Evolutionary conservation across 495 filamentous ascomycete species (phyloP), one percentile per base, ranked within the genome.

Genomic region (Pyrenopolyporus hunteri): DNA sequence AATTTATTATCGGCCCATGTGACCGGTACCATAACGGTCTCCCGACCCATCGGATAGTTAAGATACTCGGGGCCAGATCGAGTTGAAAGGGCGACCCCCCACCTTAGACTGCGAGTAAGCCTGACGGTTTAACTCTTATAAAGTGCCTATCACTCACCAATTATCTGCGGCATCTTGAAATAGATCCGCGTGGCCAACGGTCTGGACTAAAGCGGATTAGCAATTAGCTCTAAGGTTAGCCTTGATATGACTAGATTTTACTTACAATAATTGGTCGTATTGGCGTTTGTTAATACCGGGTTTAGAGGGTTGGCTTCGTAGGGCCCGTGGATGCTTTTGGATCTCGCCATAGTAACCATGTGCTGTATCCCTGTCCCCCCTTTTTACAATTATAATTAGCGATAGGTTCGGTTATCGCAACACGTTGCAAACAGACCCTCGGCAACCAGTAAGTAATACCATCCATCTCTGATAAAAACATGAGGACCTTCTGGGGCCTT

Each of bases 391-490:
- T 14, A 14, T 22, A 22, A 13, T 19, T 4, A 48, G n/a, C 25
- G 1, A n/a, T 19, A 3, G 6, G 2, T 32, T 10, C 3, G 7
- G 10, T 1, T 1, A 11, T 10, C 29, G 2, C 14, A 1, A 1
- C 2, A 16, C 1, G 1, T 6, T 3, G 0, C 6, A 8, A 2
- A 26, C 51, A 59, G 5, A 70, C 85, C 86, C 74, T 90, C 86
- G 0, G 85, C 85, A 7, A 82, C 82, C 28, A 90, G 73, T 14
- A 90, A 75, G 51, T 89, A 90, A 65, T 86, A 87, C 63, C 78
- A 88, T 1, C 74, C 80, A 51, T 85, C 85, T 26, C 83, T 85
- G 23, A 74, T 76, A 58, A 84, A 86, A 33, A 89, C 81, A 51
- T 88, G 87, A 1, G 87, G 86, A 4, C 85, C 87, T 70, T 89